Evolutionary conservation across 257 asterid genomes (phyloP).

Genomic region (Solanum lycopersicoides): DNA sequence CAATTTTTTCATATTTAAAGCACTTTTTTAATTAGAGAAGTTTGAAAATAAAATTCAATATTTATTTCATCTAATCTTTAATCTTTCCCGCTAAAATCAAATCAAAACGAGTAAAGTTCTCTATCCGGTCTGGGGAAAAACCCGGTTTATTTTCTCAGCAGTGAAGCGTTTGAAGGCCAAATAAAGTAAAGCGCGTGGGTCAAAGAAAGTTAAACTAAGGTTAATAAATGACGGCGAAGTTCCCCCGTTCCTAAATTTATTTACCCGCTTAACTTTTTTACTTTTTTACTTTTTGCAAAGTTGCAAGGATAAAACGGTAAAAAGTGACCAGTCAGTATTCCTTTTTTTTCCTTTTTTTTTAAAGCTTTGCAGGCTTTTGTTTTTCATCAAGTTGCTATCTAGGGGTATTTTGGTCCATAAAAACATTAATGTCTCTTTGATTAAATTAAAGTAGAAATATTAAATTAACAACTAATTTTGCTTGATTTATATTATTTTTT

Average conservation of each 20-base stretch:
- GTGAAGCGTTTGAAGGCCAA: background rate
- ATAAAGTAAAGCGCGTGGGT: background rate
- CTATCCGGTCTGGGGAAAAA: background rate
- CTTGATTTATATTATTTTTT: background rate
- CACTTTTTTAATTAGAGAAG: background rate
- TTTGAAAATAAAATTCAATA: background rate
- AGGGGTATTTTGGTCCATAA: conserved; percentile 3
- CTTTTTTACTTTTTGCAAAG: background rate
- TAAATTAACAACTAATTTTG: too few species aligned
- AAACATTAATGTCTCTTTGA: background rate
- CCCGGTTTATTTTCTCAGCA: background rate
- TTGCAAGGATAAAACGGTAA: conserved; percentile 1
- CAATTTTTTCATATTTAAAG: background rate
- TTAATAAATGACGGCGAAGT: conserved; percentile 12
- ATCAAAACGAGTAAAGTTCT: background rate
- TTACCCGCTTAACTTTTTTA: background rate
- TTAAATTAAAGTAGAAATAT: background rate
- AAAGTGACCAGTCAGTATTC: background rate
- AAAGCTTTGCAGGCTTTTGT: background rate
- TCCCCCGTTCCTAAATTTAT: background rate
- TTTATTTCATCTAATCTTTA: background rate
- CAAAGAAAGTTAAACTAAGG: background rate
- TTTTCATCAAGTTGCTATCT: background rate
- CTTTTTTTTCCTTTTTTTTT: too few species aligned
- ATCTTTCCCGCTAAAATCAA: background rate